Conservation (phyloP, 1,284 basidiomycete species). For the Cutaneotrichosporon sp. region DNA sequence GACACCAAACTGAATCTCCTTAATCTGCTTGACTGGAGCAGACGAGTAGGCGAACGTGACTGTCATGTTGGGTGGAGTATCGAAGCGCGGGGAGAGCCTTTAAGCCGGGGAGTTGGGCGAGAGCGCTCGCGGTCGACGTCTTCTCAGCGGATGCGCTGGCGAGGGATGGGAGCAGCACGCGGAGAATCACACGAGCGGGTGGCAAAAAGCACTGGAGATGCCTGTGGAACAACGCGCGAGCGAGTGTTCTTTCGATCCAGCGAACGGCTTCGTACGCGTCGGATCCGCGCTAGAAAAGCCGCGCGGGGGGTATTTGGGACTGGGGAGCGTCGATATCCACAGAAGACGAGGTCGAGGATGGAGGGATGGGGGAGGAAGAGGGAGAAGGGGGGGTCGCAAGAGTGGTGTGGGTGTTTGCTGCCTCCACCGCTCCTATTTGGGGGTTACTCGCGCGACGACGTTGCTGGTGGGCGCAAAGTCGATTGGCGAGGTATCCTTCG, state of each 20-base stretch:
- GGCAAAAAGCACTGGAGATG: not conserved
- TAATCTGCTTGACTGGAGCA: slow-evolving; percentile 89
- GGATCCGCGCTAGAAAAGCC: not conserved
- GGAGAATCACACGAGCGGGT: not conserved
- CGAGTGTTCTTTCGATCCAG: not conserved
- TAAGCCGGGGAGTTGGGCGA: not conserved
- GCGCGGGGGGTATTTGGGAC: not conserved
- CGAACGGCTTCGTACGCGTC: slow-evolving; percentile 2
- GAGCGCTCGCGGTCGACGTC: not conserved
- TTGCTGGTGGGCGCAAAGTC: slow-evolving; percentile 2
- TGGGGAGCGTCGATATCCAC: not conserved
- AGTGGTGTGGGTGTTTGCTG: not conserved
- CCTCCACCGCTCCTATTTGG: slow-evolving; percentile 5
- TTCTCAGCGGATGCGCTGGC: not conserved
- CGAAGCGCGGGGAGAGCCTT: not conserved
- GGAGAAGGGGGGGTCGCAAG: not conserved
- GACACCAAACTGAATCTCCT: slow-evolving; percentile 99
- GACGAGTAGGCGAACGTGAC: slow-evolving; percentile 71
- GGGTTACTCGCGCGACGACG: slow-evolving; percentile 6
- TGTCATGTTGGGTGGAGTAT: slow-evolving; percentile 37
- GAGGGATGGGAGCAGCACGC: not conserved
- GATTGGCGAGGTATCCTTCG: not conserved
- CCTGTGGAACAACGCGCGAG: not conserved
- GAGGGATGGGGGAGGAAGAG: not conserved
- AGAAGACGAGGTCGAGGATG: not conserved